A percentile compares a stretch with the other conserved stretches of the same genome.
These are phyloP conservation scores for Bacidia gigantensis DNA, from an alignment of 495 filamentous ascomycete species.

Conservation along the genomic window DNA sequence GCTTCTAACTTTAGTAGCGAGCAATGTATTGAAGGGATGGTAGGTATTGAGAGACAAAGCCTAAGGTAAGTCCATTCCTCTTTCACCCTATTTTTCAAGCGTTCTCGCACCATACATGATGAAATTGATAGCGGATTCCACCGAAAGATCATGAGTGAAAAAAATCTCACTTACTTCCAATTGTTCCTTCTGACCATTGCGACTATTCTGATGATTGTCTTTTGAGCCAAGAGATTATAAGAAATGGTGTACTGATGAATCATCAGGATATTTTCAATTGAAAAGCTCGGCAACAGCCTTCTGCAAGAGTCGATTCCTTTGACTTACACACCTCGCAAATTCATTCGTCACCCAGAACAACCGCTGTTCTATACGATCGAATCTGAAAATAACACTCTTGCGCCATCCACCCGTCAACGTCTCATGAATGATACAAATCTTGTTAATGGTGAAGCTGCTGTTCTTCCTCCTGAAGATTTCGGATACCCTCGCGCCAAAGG, in stretches of 20 bases:
- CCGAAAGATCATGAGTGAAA: slow-evolving; percentile 21
- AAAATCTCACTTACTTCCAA: slow-evolving; percentile 45
- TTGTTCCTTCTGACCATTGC: slow-evolving; percentile 57
- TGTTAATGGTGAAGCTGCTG: slow-evolving; percentile 54
- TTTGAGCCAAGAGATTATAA: no score
- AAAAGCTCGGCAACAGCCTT: slow-evolving; percentile 73
- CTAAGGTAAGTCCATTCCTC: slow-evolving; percentile 52
- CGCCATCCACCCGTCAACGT: slow-evolving; percentile 52
- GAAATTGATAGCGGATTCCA: slow-evolving; percentile 40
- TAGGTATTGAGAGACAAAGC: slow-evolving; percentile 83
- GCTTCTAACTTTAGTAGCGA: slow-evolving; percentile 94
- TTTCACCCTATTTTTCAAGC: slow-evolving; percentile 7
- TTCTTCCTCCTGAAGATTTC: slow-evolving; percentile 70
- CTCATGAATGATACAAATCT: slow-evolving; percentile 51
- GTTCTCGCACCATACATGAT: slow-evolving; percentile 43
- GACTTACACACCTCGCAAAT: slow-evolving; percentile 77
- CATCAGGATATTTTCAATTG: slow-evolving; percentile 75
- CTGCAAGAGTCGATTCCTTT: slow-evolving; percentile 78
- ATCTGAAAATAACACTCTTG: slow-evolving; percentile 78
- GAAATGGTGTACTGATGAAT: slow-evolving; percentile 22
- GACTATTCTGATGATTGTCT: not conserved
- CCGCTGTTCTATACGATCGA: slow-evolving; percentile 89
- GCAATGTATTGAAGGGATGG: slow-evolving; percentile 86
- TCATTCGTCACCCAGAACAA: slow-evolving; percentile 76
- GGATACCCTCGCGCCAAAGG: slow-evolving; percentile 71